Base-by-base conservation (phyloP, 805 yeast species). In the Metschnikowia hibisci region DNA sequence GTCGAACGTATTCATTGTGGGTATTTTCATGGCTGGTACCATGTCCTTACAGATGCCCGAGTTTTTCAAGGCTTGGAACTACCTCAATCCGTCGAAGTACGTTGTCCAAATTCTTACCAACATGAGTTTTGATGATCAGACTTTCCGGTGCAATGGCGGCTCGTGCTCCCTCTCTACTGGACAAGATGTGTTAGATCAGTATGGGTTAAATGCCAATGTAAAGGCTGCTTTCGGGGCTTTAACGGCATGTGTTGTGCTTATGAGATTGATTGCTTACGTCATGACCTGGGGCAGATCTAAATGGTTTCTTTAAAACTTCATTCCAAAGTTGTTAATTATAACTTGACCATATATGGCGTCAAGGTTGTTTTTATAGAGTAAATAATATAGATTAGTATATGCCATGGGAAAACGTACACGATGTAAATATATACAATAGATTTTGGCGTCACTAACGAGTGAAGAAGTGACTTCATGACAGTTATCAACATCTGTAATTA, bases 11-110 rank as follows among this genome's bases (percentile, higher is more conserved):
- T 65, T 85, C 41, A 78, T 87, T 2, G 64, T 87, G 39, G 93
- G 91, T 5, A 78, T 84, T 4, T 78, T 84, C 52, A 84, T 88
- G 93, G 85, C 87, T 1, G 96, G 96, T 3, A 67, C 89, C 9
- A 73, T 88, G 81, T 84, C 96, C 0, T 66, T 87, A 53, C 71
- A 81, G n/a, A 78, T 87, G 83, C 84, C 84, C 20, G 65, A 63
- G 2, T 80, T 88, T 37, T 71, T 87, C 56, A 71, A 72, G 48
- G 95, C 81, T 0, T 63, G 85, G 57, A 87, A 87, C 61, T 88
- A 80, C 62, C 53, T 84, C n/a, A 82, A 82, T 41, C 96, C 96
- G 3, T 60, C 84, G 50, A 84, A 83, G 54, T 88, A 84, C 56
- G 82, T 81, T 2, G 83, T 83, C 9, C 75, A 80, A 51, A 65